These are phyloP conservation scores for Jimgerdemannia flammicorona DNA, from an alignment of 192 early-diverging fungal genomes.

Conservation along the genomic window DNA sequence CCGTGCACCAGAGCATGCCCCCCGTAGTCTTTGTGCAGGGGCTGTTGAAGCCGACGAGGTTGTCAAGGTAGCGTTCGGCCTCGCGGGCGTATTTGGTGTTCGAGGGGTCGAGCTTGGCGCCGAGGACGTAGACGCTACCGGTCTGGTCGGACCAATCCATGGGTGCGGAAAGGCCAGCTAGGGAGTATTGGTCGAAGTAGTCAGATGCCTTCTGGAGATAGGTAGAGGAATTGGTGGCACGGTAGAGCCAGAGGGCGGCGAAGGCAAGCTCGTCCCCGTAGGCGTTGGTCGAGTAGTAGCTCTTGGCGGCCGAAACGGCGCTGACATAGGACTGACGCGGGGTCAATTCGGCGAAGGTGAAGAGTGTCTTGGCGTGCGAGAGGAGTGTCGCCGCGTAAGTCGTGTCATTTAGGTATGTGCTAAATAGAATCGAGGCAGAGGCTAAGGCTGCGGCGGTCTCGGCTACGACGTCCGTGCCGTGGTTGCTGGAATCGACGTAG, in stretches of 20 bases:
- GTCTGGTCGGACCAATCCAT: constrained; percentile 54
- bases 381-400: constrained; percentile 38
- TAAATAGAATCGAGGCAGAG: constrained; percentile 46
- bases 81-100: constrained; percentile 31
- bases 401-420: constrained; percentile 43
- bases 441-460: constrained; percentile 54
- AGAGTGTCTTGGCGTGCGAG: constrained; percentile 40
- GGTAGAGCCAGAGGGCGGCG: constrained; percentile 56
- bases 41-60: constrained; percentile 18
- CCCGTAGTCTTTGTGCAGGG: constrained; percentile 42
- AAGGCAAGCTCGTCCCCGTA: constrained; percentile 46
- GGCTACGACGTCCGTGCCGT: constrained; percentile 53
- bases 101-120: constrained; percentile 27
- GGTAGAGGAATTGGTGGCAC: constrained; percentile 34
- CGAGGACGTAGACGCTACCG: constrained; percentile 43
- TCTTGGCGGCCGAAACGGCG: constrained; percentile 28
- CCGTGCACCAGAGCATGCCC: constrained; percentile 37
- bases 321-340: constrained; percentile 41
- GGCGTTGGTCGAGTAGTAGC: constrained; percentile 38
- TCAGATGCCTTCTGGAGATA: constrained; percentile 42
- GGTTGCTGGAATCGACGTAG: constrained; percentile 33
- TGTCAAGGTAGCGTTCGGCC: constrained; percentile 35
- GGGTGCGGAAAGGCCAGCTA: constrained; percentile 12
- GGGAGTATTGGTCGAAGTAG: constrained; percentile 40
- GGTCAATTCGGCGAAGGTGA: constrained; percentile 42